Evolutionary conservation across 1,284 basidiomycete genomes (phyloP), one percentile per base, ranked within the genome.

Genomic region (Phellinidium pouzarii): DNA sequence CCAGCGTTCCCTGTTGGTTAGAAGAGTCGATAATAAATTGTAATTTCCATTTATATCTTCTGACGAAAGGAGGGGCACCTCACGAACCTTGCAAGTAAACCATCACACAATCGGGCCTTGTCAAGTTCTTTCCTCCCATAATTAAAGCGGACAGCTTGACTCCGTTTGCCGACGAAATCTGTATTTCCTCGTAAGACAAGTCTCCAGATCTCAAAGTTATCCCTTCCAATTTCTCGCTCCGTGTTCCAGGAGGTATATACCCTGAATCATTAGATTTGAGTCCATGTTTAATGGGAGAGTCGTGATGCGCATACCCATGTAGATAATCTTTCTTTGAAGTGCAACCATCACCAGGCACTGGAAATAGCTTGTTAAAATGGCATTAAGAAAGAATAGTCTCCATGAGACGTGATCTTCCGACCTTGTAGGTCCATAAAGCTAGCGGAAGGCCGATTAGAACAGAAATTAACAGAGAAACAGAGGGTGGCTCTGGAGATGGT

Each of bases 251-350:
- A 23, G 50, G 50, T 36, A 68, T 68, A 50, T 76, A 76, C 0
- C 74, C 75, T 75, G 49, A 7, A n/a, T n/a, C n/a, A n/a, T n/a
- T 27, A 8, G 34, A 17, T 25, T 44, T 11, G 7, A 38, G 45
- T 48, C 41, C 6, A 8, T 23, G 43, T 50, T n/a, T n/a, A n/a
- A 41, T 4, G 40, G 11, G 19, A 19, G n/a, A 23, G 4, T n/a
- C 8, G 12, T 44, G 17, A n/a, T 6, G 26, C 14, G 64, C 60
- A 19, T 53, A 73, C 74, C 71, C 71, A 79, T 75, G 62, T 79
- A 77, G 9, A 79, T 76, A 27, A 78, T 70, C 52, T 71, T 74
- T 4, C 76, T 65, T 57, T 78, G 76, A 50, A 79, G 77, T 0
- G 75, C 7, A 6, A 76, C 63, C 64, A 79, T 68, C 67, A 77